phyloP scores from a whole-genome alignment of 148 eudicot genomes.

The Amaranthus cruentus region DNA sequence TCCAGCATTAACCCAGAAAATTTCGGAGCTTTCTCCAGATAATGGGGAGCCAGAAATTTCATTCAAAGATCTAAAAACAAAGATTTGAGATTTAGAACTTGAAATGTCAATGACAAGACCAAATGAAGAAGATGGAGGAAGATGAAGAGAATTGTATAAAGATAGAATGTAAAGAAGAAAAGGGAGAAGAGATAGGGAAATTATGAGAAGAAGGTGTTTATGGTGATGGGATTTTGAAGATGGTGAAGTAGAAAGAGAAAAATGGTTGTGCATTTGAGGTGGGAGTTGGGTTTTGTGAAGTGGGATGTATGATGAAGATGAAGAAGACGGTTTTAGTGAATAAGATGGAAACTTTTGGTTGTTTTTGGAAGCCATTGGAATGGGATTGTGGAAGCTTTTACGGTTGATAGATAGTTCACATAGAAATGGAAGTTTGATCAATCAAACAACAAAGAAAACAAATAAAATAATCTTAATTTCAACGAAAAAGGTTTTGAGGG shows the following conservation, averaged over 20 bases:
- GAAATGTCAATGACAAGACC: slow-evolving; percentile 30
- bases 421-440: not conserved
- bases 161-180: slow-evolving; percentile 35
- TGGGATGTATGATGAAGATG: slow-evolving; percentile 30
- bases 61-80: slow-evolving; percentile 31
- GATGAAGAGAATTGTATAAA: slow-evolving; percentile 31
- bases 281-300: slow-evolving; percentile 44
- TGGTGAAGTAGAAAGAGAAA: slow-evolving; percentile 11
- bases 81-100: slow-evolving; percentile 21
- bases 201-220: slow-evolving; percentile 27
- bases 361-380: slow-evolving; percentile 33
- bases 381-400: no score
- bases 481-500: no score
- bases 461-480: no score
- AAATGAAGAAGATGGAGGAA: slow-evolving; percentile 20
- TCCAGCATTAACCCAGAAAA: slow-evolving; percentile 19
- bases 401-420: slow-evolving; percentile 2
- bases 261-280: slow-evolving; percentile 33
- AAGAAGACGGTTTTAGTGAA: slow-evolving; percentile 19
- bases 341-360: no score
- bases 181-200: slow-evolving; percentile 34
- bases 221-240: slow-evolving; percentile 26
- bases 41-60: slow-evolving; percentile 27
- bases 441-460: no score
- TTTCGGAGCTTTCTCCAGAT: slow-evolving; percentile 19